phyloP scores from a whole-genome alignment of 2,329 filamentous ascomycete species.

The Hypomyces rosellus region DNA sequence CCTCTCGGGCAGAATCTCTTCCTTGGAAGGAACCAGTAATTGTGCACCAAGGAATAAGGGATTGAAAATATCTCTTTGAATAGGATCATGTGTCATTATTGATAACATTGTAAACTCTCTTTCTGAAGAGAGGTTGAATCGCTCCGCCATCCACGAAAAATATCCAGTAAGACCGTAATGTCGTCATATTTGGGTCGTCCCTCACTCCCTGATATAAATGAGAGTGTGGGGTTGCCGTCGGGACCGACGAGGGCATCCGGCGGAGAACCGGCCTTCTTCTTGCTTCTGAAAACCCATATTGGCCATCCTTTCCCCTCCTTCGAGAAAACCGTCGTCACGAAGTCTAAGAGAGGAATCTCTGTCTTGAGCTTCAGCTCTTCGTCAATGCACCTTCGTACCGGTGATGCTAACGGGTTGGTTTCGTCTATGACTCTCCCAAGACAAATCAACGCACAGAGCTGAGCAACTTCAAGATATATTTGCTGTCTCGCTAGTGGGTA shows the following conservation, averaged over 20 bases:
- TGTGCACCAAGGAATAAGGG: slow-evolving; percentile 81
- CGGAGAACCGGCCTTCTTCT: neutral
- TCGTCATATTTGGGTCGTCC: slow-evolving; percentile 75
- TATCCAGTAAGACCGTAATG: slow-evolving; percentile 84
- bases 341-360: slow-evolving; percentile 69
- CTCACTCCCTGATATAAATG: slow-evolving; percentile 69
- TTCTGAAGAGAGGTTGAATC: slow-evolving; percentile 65
- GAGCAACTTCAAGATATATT: slow-evolving; percentile 61
- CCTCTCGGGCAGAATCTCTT: slow-evolving; percentile 79
- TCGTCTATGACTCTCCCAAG: slow-evolving; percentile 68
- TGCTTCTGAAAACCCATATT: slow-evolving; percentile 40
- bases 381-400: slow-evolving; percentile 57
- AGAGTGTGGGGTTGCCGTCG: slow-evolving; percentile 72
- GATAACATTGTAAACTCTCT: slow-evolving; percentile 76
- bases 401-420: slow-evolving; percentile 36
- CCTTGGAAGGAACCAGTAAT: slow-evolving; percentile 69
- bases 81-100: slow-evolving; percentile 73
- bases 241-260: slow-evolving; percentile 11
- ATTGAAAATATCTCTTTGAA: slow-evolving; percentile 74
- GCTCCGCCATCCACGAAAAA: slow-evolving; percentile 88
- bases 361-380: slow-evolving; percentile 66
- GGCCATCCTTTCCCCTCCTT: slow-evolving; percentile 60
- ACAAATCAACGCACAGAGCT: slow-evolving; percentile 39
- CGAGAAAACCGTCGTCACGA: slow-evolving; percentile 61
- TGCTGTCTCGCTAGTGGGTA: slow-evolving; percentile 24